These are phyloP conservation scores for Cladophialophora immunda DNA, from an alignment of 2,329 filamentous ascomycete species.

Conservation along the genomic window DNA sequence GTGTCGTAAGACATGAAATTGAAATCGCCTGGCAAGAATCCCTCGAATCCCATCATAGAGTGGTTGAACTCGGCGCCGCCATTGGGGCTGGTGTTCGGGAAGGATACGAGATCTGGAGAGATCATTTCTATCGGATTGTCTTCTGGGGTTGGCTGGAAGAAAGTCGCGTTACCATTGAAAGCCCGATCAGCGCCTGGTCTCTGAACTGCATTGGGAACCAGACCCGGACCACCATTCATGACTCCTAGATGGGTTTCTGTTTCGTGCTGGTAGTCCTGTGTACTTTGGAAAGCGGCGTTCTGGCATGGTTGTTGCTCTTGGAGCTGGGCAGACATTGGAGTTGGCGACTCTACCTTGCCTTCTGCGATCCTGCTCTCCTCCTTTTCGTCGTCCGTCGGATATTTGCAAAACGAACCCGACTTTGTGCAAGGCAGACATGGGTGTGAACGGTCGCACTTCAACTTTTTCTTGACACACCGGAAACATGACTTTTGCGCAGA, in stretches of 20 bases:
- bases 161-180: slow-evolving; percentile 17
- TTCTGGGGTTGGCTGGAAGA: slow-evolving; percentile 25
- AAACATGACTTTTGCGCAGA: slow-evolving; percentile 35
- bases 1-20: slow-evolving; percentile 29
- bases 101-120: slow-evolving; percentile 27
- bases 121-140: slow-evolving; percentile 24
- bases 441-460: slow-evolving; percentile 32
- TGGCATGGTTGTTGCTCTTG: slow-evolving; percentile 15
- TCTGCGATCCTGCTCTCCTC: slow-evolving; percentile 2
- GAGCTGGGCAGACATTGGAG: not conserved
- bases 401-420: slow-evolving; percentile 25
- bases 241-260: slow-evolving; percentile 5
- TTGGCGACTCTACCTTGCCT: slow-evolving; percentile 22
- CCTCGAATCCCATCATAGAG: slow-evolving; percentile 25
- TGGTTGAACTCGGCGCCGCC: slow-evolving; percentile 22
- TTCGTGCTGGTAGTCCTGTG: slow-evolving; percentile 7
- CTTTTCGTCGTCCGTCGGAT: slow-evolving; percentile 21
- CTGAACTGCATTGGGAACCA: slow-evolving; percentile 14
- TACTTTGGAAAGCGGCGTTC: slow-evolving; percentile 10
- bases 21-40: slow-evolving; percentile 30
- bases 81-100: slow-evolving; percentile 27
- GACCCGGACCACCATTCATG: slow-evolving; percentile 1
- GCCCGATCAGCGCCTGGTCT: slow-evolving; percentile 1
- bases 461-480: slow-evolving; percentile 36
- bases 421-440: slow-evolving; percentile 31